These are phyloP conservation scores for Parathielavia hyrcaniae DNA, from an alignment of 495 filamentous ascomycete genomes.

Conservation along the genomic window DNA sequence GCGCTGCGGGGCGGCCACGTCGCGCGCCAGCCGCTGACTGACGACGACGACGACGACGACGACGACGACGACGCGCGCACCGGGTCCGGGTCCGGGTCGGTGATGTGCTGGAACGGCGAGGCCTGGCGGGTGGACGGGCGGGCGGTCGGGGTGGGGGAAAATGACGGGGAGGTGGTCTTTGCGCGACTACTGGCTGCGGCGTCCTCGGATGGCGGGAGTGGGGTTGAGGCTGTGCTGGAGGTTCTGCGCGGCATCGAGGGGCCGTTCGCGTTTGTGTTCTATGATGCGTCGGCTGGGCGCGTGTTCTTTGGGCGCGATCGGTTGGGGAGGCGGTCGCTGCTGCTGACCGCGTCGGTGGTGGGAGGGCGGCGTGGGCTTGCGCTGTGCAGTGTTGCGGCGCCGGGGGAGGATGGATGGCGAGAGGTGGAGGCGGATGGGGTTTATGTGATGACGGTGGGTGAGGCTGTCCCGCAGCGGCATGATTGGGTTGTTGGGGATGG, in stretches of 20 bases:
- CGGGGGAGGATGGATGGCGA: slow-evolving; percentile 54
- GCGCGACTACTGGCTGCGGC: slow-evolving; percentile 57
- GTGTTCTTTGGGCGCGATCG: slow-evolving; percentile 81
- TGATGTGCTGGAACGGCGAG: slow-evolving; percentile 98
- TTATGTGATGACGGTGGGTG: slow-evolving; percentile 53
- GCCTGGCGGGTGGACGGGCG: slow-evolving; percentile 69
- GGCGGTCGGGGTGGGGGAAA: slow-evolving; percentile 53
- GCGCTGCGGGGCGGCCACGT: slow-evolving; percentile 70
- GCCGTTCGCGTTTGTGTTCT: slow-evolving; percentile 89
- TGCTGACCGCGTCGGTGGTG: slow-evolving; percentile 51
- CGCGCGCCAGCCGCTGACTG: slow-evolving; percentile 64
- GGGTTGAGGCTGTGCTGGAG: slow-evolving; percentile 40
- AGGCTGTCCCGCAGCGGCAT: slow-evolving; percentile 4
- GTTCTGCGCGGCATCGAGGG: slow-evolving; percentile 64
- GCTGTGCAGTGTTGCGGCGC: slow-evolving; percentile 66
- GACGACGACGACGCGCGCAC: too few relatives aligned
- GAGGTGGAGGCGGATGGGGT: slow-evolving; percentile 83
- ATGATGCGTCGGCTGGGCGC: slow-evolving; percentile 52
- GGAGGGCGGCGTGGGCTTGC: slow-evolving; percentile 49
- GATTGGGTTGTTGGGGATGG: slow-evolving; percentile 23
- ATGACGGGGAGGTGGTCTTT: slow-evolving; percentile 73
- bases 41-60: slow-evolving; percentile 27
- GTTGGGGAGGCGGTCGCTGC: slow-evolving; percentile 76
- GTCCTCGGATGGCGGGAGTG: slow-evolving; percentile 19
- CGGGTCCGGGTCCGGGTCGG: too few relatives aligned